Percentiles rank a stretch among this genome's conserved stretches.
Evolutionary conservation across 805 yeast genomes (phyloP).

Genomic region (Yarrowia sp.): DNA sequence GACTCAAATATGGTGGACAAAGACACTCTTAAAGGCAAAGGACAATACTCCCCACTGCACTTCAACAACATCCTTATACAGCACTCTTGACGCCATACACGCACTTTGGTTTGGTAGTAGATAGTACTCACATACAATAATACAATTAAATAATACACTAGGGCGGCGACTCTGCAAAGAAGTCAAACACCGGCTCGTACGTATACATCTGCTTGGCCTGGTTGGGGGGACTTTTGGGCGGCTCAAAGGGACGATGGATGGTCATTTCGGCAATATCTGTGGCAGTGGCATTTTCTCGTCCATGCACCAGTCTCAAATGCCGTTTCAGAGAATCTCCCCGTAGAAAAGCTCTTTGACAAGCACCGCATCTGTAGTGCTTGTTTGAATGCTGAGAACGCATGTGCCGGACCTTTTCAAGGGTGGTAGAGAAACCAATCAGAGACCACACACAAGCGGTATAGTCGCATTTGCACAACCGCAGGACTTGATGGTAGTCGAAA

Average conservation of each 20-base stretch:
- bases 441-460: conserved; percentile 1
- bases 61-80: too few species aligned
- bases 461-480: conserved; percentile 2
- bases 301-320: background rate
- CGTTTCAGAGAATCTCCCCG: conserved; percentile 12
- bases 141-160: background rate
- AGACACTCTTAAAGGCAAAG: too few species aligned
- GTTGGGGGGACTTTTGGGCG: background rate
- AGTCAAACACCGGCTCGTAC: background rate
- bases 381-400: conserved; percentile 1
- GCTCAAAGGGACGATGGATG: background rate
- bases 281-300: background rate
- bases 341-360: background rate
- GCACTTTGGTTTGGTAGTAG: too few species aligned
- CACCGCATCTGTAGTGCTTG: background rate
- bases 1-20: too few species aligned
- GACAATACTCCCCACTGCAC: too few species aligned
- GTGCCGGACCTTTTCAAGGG: background rate
- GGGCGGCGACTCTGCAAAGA: background rate
- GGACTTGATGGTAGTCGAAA: background rate
- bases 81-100: too few species aligned
- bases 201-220: background rate
- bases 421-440: background rate
- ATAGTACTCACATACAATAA: background rate
- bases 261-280: background rate